Evolutionary conservation across 2,329 filamentous ascomycete species (phyloP).

Genomic region (Pseudogymnoascus sp.): DNA sequence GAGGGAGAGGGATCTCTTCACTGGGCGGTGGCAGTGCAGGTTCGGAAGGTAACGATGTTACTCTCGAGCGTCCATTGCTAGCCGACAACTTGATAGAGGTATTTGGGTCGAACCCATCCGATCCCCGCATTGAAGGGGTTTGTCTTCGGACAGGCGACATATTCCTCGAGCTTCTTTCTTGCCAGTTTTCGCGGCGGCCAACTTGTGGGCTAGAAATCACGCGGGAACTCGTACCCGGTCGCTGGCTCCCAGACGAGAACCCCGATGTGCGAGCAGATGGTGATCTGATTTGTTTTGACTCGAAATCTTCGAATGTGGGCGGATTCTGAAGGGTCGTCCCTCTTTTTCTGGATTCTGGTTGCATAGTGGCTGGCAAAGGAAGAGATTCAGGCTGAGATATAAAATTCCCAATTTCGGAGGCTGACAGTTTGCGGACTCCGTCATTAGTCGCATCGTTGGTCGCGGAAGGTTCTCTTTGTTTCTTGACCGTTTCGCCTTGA

Average conservation of each 20-base stretch:
- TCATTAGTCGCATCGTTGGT: constrained; percentile 24
- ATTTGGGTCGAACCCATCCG: constrained; percentile 23
- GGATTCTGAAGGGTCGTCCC: not conserved
- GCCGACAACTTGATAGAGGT: constrained; percentile 12
- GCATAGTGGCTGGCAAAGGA: constrained; percentile 38
- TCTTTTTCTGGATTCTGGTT: constrained; percentile 11
- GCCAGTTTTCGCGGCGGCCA: not conserved
- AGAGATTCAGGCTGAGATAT: constrained; percentile 50
- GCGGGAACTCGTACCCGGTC: not conserved
- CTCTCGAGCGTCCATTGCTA: constrained; percentile 12
- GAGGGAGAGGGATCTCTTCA: constrained; percentile 50
- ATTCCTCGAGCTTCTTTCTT: constrained; percentile 1
- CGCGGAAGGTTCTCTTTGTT: constrained; percentile 15
- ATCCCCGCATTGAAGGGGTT: constrained; percentile 15
- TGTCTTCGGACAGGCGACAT: constrained; percentile 22
- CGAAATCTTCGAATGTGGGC: constrained; percentile 1
- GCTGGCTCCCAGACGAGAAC: not conserved
- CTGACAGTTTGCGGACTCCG: constrained; percentile 46
- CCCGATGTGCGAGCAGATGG: constrained; percentile 15
- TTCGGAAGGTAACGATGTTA: constrained; percentile 20
- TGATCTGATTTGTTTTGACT: not conserved
- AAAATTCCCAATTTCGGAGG: constrained; percentile 50
- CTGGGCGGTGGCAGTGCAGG: constrained; percentile 31
- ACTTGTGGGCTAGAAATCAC: constrained; percentile 2
- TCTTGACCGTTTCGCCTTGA: constrained; percentile 22